A percentile compares a stretch with the other conserved stretches of the same genome.
Conservation (phyloP, 176 grass and related monocot species). For the Pharus latifolius region DNA sequence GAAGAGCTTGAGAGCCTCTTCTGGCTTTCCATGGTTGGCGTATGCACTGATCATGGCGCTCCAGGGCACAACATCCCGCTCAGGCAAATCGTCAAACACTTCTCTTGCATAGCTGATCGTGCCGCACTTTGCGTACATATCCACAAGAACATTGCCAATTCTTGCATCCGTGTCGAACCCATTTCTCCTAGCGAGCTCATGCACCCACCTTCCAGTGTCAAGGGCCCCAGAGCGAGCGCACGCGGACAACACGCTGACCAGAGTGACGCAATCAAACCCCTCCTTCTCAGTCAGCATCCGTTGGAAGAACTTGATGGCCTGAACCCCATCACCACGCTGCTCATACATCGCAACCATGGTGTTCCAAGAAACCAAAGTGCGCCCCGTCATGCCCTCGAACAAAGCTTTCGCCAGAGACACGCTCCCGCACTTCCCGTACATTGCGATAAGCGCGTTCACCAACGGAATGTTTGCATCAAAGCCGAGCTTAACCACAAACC, state of each 20-base stretch:
- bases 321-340: constrained; percentile 19
- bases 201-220: constrained; percentile 68
- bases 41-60: constrained; percentile 69
- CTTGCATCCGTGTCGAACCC: constrained; percentile 46
- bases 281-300: constrained; percentile 66
- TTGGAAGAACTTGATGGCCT: constrained; percentile 57
- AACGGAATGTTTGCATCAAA: constrained; percentile 39
- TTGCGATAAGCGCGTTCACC: constrained; percentile 57
- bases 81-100: constrained; percentile 40
- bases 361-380: constrained; percentile 69
- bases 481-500: constrained; percentile 45
- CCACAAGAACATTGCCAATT: constrained; percentile 49
- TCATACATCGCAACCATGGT: constrained; percentile 84
- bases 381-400: constrained; percentile 37
- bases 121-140: constrained; percentile 75
- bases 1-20: constrained; percentile 59
- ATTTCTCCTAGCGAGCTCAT: constrained; percentile 39
- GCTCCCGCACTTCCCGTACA: constrained; percentile 61
- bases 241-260: constrained; percentile 73
- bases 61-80: constrained; percentile 45
- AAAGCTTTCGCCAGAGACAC: constrained; percentile 22
- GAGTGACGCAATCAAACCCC: constrained; percentile 46
- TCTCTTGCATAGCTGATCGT: constrained; percentile 35
- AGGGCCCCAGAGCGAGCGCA: constrained; percentile 47
- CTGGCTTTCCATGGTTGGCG: constrained; percentile 52